A percentile compares a stretch with the other conserved stretches of the same genome.
Evolutionary conservation across 345 rosid genomes (phyloP).

Genomic region (Gynandropsis gynandra): DNA sequence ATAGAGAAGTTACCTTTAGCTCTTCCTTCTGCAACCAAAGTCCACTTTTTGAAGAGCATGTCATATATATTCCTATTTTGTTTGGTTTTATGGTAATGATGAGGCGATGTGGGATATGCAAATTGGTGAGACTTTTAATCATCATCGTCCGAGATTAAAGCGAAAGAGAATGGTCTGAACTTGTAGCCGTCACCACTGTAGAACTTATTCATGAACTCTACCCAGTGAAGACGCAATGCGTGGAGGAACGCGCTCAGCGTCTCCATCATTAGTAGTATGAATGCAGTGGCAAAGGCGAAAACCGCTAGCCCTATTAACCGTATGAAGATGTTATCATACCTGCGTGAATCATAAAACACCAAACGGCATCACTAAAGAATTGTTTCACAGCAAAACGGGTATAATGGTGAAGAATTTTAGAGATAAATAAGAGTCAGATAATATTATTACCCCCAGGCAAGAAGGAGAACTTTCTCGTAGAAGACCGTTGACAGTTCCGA

Average conservation of each 20-base stretch:
- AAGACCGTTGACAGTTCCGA: constrained; percentile 92
- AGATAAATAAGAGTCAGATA: background rate
- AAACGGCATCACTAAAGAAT: background rate
- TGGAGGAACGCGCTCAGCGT: constrained; percentile 94
- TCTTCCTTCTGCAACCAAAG: too few relatives aligned
- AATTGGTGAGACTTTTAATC: constrained; percentile 39
- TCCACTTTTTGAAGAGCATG: too few relatives aligned
- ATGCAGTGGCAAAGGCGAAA: constrained; percentile 91
- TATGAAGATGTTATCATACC: constrained; percentile 72
- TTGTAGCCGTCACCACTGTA: constrained; percentile 94
- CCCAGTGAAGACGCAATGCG: constrained; percentile 98
- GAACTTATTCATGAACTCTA: constrained; percentile 85
- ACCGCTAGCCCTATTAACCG: constrained; percentile 70
- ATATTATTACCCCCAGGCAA: constrained; percentile 86
- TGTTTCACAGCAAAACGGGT: background rate
- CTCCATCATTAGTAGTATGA: constrained; percentile 94
- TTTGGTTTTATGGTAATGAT: too few relatives aligned
- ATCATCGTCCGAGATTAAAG: constrained; percentile 51
- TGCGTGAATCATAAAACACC: constrained; percentile 22
- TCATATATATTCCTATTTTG: too few relatives aligned
- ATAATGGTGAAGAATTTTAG: too few relatives aligned
- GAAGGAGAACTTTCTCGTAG: constrained; percentile 91
- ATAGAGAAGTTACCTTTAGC: too few relatives aligned
- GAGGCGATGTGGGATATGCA: too few relatives aligned
- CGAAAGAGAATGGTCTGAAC: constrained; percentile 81